Base-by-base conservation (phyloP, 176 grass and related monocot genomes). In the Hyparrhenia diplandra region DNA sequence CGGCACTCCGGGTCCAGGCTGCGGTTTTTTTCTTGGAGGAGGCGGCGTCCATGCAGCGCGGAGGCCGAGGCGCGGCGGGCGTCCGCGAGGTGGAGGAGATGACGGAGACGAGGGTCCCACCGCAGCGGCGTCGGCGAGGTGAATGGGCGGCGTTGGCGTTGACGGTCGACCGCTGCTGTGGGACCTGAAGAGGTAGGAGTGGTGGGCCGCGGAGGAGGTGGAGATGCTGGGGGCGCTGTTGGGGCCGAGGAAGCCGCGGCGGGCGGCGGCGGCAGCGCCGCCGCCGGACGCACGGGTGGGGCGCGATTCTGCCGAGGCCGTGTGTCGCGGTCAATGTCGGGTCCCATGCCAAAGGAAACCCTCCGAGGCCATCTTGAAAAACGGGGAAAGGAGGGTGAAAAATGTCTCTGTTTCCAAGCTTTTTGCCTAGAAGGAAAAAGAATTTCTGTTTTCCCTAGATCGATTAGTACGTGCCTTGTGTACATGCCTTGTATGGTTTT, bases 131-230 rank as follows among this genome's bases (percentile, higher is more conserved):
- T 71, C 81, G 82, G 76, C 20, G 61, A 85, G 64, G 83, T 25
- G 25, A 23, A 74, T 65, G 75, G 59, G 28, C 34, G 69, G 80
- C 81, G 5, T 14, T 87, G 51, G 29, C 80, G 41, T 23, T 84
- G 2, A 85, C 74, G 29, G 84, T 90, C 0, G 94, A 92, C 81
- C 29, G 82, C 75, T 95, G 93, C 52, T 92, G 87, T 58, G 49
- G 49, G 88, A 87, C 65, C 85, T 95, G 24, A 61, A 71, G 12
- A 78, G 60, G 58, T n/a, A n/a, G 93, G 75, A 46, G 90, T 90
- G 94, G 36, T 97, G 94, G 94, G 65, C 24, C 13, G 86, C 82
- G 35, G 94, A 94, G 69, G 94, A 97, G 51, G 89, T 80, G 72
- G 91, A 94, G n/a, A 52, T 72, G 51, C 84, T 97, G 1, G 86